Evolutionary conservation across 1,284 basidiomycete species (phyloP), one percentile per base, ranked within the genome.

Genomic region (Mycosarcoma maydis): DNA sequence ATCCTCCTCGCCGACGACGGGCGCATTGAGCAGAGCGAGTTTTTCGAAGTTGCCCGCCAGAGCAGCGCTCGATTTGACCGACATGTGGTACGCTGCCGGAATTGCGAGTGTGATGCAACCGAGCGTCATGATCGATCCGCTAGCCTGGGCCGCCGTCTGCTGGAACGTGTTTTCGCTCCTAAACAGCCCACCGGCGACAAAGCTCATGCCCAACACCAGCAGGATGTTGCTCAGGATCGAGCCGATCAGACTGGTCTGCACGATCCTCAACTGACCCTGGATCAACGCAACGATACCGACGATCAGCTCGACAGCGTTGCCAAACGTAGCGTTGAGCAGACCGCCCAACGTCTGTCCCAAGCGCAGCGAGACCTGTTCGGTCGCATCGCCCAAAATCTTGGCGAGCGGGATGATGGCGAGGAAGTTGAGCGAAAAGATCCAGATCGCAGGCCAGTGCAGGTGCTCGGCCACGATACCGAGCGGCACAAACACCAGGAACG

Each of bases 41-140:
- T 65, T 65, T 32, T 67, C 69, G 22, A 75, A 72, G 23, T 66
- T 54, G 30, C 72, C 70, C 4, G 80, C 80, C 1, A 82, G 69
- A 43, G 83, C 77, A 36, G 80, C 75, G 69, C 70, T 22, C 6
- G 48, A 38, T 20, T 56, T 68, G 29, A 65, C 36, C 23, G 69
- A 69, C 47, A 61, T 64, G 77, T 89, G 86, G 77, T 92, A 94
- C 1, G 92, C 92, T 27, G 92, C 92, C n/a, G 92, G 92, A 56
- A 96, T 90, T 64, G 94, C 90, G 36, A 96, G 86, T 24, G 92
- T 93, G 81, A 94, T 92, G 81, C 90, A 91, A 6, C 92, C 87
- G 30, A 95, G 84, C 4, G 91, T 93, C 90, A 94, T 90, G 57
- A 95, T 80, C n/a, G 72, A 75, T 36, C 68, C 77, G 13, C 59